Conservation (phyloP, 352 stramenopile species). For the Phytophthora hybrid region DNA sequence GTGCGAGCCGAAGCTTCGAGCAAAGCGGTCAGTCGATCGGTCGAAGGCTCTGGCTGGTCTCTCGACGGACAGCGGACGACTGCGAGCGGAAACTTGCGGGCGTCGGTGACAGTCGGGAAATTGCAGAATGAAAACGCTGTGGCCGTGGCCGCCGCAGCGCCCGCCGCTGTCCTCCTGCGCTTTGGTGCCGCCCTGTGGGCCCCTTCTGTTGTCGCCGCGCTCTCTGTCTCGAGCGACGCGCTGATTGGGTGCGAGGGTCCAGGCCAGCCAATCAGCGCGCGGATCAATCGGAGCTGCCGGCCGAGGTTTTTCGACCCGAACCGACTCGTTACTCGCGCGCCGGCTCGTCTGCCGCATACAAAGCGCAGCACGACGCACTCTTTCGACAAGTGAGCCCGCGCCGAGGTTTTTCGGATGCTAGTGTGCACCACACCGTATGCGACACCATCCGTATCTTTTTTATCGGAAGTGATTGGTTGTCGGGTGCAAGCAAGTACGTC, state of each 20-base stretch:
- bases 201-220: too few species aligned
- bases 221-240: neutral
- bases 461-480: conserved; percentile 38
- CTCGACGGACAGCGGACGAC: conserved; percentile 27
- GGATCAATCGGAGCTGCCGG: neutral
- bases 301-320: conserved; percentile 27
- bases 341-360: conserved; percentile 36
- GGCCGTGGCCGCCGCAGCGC: conserved; percentile 16
- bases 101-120: conserved; percentile 62
- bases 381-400: conserved; percentile 25
- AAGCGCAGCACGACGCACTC: conserved; percentile 16
- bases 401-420: conserved; percentile 16
- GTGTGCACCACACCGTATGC: conserved; percentile 29
- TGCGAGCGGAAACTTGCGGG: conserved; percentile 26
- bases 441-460: conserved; percentile 35
- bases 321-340: conserved; percentile 30
- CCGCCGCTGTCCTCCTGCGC: conserved; percentile 5
- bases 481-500: conserved; percentile 25
- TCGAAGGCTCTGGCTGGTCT: conserved; percentile 36
- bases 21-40: neutral
- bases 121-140: conserved; percentile 81
- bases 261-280: conserved; percentile 15
- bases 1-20: conserved; percentile 31
- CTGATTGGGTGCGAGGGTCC: conserved; percentile 14
- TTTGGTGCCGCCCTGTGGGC: conserved; percentile 4